Evolutionary conservation across 1,284 basidiomycete genomes (phyloP).

Genomic region (Microbotryum lychnidis-dioicae): DNA sequence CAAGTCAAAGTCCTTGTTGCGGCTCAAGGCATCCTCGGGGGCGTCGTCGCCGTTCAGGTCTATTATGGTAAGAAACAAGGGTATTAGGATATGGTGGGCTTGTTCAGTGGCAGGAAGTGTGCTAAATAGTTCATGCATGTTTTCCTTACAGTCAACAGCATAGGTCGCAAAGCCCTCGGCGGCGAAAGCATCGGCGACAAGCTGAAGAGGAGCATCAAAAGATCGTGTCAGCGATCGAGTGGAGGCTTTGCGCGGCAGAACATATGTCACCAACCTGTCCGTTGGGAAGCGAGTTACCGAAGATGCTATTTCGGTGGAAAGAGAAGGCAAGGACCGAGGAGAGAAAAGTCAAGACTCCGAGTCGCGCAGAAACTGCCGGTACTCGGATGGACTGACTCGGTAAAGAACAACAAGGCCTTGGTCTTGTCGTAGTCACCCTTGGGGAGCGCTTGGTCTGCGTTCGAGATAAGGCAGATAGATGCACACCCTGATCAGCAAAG

Average conservation of each 20-base stretch:
- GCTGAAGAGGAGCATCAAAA: conserved; percentile 7
- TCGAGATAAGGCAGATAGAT: too few relatives aligned
- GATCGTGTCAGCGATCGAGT: conserved; percentile 9
- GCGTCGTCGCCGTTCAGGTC: conserved; percentile 54
- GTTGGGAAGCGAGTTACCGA: not conserved
- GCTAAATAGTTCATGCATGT: too few relatives aligned
- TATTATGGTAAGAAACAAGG: too few relatives aligned
- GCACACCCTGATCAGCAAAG: too few relatives aligned
- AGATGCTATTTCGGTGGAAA: too few relatives aligned
- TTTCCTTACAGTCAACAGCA: conserved; percentile 43
- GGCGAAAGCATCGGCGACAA: conserved; percentile 60
- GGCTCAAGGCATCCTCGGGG: conserved; percentile 42
- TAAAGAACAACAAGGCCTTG: conserved; percentile 37
- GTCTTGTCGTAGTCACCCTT: conserved; percentile 27
- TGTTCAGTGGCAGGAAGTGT: too few relatives aligned
- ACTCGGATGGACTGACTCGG: conserved; percentile 27
- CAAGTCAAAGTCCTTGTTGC: conserved; percentile 38
- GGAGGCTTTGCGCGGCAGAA: not conserved
- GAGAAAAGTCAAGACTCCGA: too few relatives aligned
- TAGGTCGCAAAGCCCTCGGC: conserved; percentile 60
- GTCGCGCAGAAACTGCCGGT: not conserved
- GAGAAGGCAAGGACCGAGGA: too few relatives aligned
- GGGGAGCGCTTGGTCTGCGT: too few relatives aligned
- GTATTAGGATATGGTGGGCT: too few relatives aligned
- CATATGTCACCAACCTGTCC: not conserved